phyloP scores from a whole-genome alignment of 306 rosid species.

The Glycine soja region DNA sequence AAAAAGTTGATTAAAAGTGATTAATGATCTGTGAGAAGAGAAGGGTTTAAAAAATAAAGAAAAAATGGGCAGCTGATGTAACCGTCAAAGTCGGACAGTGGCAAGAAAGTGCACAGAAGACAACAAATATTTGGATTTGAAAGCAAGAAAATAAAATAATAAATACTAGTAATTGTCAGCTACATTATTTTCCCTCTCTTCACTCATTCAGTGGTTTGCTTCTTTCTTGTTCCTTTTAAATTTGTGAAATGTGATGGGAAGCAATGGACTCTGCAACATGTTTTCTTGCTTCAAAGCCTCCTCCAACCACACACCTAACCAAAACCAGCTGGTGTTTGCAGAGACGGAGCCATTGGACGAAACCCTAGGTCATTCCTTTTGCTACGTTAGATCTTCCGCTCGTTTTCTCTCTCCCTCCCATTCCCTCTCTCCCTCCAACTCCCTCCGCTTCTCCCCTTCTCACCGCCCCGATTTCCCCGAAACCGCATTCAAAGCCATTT shows the following conservation, averaged over 20 bases:
- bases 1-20: background rate
- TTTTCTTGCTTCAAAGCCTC: conserved; percentile 66
- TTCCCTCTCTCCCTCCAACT: conserved; percentile 77
- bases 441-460: conserved; percentile 50
- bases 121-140: conserved; percentile 40
- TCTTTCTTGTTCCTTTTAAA: background rate
- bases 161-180: background rate
- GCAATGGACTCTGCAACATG: conserved; percentile 71
- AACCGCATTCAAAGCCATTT: conserved; percentile 77
- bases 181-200: background rate
- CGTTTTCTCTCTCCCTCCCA: conserved; percentile 85
- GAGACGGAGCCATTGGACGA: conserved; percentile 72
- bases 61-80: conserved; percentile 25
- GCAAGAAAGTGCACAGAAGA: conserved; percentile 22
- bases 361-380: conserved; percentile 97
- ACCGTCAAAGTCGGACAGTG: conserved; percentile 38
- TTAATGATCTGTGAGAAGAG: background rate
- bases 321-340: conserved; percentile 61
- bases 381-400: conserved; percentile 80
- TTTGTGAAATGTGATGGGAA: conserved; percentile 97
- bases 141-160: background rate
- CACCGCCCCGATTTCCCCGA: conserved; percentile 71
- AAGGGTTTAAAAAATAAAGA: background rate
- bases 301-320: conserved; percentile 25
- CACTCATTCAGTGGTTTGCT: background rate